Conservation (phyloP, 805 yeast genomes). For the Yarrowia sp. region DNA sequence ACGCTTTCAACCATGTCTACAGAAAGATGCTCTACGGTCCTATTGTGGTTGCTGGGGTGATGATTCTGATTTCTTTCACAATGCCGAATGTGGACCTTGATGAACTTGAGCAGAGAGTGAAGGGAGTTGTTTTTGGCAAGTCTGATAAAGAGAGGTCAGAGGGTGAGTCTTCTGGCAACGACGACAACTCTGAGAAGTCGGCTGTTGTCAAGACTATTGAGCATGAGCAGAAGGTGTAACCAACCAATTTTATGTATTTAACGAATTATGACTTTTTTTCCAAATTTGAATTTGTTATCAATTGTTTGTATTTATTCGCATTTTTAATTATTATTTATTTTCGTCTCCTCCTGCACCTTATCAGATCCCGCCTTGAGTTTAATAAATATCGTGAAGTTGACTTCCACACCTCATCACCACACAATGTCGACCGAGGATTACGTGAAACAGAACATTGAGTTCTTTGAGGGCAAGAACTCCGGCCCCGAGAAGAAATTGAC, state of each 20-base stretch:
- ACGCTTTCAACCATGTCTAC: neutral
- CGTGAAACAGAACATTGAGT: conserved; percentile 31
- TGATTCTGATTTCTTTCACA: neutral
- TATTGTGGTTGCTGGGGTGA: neutral
- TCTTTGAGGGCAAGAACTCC: conserved; percentile 17
- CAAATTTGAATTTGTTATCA: too few relatives aligned
- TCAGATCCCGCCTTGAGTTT: conserved; percentile 3
- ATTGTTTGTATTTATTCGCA: too few relatives aligned
- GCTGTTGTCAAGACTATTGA: too few relatives aligned
- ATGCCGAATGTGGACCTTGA: neutral
- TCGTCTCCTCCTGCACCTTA: too few relatives aligned
- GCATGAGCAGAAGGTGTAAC: too few relatives aligned
- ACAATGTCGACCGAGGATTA: conserved; percentile 14
- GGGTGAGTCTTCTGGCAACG: too few relatives aligned
- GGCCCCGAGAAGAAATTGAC: conserved; percentile 25
- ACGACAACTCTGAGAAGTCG: too few relatives aligned
- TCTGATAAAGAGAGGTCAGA: too few relatives aligned
- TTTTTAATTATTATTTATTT: too few relatives aligned
- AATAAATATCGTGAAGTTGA: neutral
- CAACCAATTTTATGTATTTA: too few relatives aligned
- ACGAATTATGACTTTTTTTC: too few relatives aligned
- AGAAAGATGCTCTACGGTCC: neutral
- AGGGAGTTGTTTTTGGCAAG: neutral
- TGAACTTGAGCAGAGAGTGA: neutral
- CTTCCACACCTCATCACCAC: neutral